phyloP scores from a whole-genome alignment of 805 yeast species.

The Teunomyces atbi region DNA sequence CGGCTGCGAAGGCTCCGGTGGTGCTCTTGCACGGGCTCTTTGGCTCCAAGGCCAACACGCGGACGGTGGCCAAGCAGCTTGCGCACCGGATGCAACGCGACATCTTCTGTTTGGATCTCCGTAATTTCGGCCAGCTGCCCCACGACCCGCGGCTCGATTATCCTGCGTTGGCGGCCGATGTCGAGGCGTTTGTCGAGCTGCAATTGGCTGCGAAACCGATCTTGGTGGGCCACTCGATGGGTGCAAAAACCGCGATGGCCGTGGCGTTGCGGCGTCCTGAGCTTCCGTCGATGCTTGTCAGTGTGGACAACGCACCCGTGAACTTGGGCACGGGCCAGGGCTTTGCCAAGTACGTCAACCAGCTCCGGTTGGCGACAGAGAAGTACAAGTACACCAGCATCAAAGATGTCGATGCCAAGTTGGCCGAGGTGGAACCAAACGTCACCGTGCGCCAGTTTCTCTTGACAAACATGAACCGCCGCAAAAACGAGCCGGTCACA shows the following conservation, averaged over 20 bases:
- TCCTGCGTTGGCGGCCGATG: slow-evolving; percentile 80
- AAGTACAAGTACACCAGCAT: slow-evolving; percentile 44
- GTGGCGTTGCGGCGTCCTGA: slow-evolving; percentile 67
- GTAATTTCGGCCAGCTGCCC: slow-evolving; percentile 95
- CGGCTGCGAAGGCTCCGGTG: slow-evolving; percentile 52
- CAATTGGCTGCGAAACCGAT: slow-evolving; percentile 47
- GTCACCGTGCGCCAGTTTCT: slow-evolving; percentile 71
- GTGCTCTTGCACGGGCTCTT: slow-evolving; percentile 85
- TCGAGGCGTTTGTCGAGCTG: slow-evolving; percentile 65
- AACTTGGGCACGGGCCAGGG: slow-evolving; percentile 51
- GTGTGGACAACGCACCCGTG: slow-evolving; percentile 91
- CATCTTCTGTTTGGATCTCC: slow-evolving; percentile 68
- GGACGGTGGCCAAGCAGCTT: slow-evolving; percentile 69
- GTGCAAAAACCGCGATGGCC: slow-evolving; percentile 94
- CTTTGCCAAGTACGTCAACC: slow-evolving; percentile 67
- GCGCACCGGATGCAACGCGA: slow-evolving; percentile 50
- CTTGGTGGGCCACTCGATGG: slow-evolving; percentile 84
- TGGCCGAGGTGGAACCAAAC: slow-evolving; percentile 61
- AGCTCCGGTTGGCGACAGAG: slow-evolving; percentile 57
- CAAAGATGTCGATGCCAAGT: slow-evolving; percentile 65
- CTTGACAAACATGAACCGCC: slow-evolving; percentile 60
- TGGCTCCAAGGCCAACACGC: slow-evolving; percentile 78
- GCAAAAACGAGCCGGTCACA: slow-evolving; percentile 37
- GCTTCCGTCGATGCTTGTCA: slow-evolving; percentile 57
- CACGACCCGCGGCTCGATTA: slow-evolving; percentile 71